These are phyloP conservation scores for Solanum raphanifolium DNA, from an alignment of 257 asterid genomes.

Conservation along the genomic window DNA sequence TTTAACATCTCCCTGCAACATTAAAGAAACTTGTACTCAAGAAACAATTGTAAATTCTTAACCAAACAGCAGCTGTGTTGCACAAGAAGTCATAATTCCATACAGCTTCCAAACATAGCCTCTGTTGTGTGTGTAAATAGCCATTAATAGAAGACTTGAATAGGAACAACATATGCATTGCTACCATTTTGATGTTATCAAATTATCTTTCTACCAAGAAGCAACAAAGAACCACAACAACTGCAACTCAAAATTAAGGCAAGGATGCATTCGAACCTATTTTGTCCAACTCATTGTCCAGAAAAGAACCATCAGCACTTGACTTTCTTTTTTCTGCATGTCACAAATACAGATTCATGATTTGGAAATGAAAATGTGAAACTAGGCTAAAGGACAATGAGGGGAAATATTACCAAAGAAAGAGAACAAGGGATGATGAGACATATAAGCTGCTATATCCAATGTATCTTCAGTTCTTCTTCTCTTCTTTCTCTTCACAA, in stretches of 20 bases:
- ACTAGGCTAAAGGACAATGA: not conserved
- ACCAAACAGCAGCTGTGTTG: not conserved
- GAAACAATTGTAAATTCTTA: not conserved
- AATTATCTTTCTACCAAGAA: not conserved
- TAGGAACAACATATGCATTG: not conserved
- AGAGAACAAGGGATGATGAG: constrained; percentile 7
- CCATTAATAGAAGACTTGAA: not conserved
- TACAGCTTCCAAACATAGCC: not conserved
- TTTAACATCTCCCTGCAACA: not conserved
- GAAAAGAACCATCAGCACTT: constrained; percentile 1
- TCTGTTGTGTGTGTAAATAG: not conserved
- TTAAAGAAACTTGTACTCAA: not conserved
- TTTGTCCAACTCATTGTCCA: not conserved
- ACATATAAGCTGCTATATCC: constrained; percentile 6
- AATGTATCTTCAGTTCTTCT: constrained; percentile 6
- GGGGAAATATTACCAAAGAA: not conserved
- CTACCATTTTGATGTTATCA: not conserved
- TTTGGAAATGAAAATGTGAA: not conserved
- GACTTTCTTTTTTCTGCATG: constrained; percentile 4
- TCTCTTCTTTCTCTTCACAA: constrained; percentile 8
- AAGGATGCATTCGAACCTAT: not conserved
- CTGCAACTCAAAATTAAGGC: not conserved
- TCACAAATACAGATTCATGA: not conserved
- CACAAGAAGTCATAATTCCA: not conserved
- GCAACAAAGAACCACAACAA: not conserved